phyloP scores from a whole-genome alignment of 1,284 basidiomycete genomes.

The Tausonia pullulans region DNA sequence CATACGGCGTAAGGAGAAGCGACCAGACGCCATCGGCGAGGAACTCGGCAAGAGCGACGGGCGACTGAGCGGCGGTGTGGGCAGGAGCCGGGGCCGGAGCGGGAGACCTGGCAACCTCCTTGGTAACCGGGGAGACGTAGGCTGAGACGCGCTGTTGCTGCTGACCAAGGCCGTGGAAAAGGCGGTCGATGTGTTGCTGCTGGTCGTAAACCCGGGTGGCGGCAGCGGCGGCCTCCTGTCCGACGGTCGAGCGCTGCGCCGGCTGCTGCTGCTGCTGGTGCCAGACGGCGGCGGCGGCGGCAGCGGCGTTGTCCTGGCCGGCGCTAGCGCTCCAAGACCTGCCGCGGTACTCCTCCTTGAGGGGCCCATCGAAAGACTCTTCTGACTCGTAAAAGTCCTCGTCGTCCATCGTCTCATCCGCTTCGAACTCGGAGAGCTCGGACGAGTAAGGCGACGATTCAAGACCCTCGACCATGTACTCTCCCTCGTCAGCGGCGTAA shows the following conservation, averaged over 20 bases:
- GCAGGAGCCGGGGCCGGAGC: neutral
- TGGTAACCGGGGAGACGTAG: neutral
- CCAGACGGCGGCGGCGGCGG: neutral
- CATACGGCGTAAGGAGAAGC: slow-evolving; percentile 16
- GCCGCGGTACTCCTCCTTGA: slow-evolving; percentile 14
- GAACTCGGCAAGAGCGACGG: slow-evolving; percentile 18
- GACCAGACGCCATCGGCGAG: slow-evolving; percentile 20
- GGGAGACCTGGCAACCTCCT: neutral
- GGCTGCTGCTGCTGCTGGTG: slow-evolving; percentile 12
- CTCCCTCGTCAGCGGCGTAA: too few relatives aligned
- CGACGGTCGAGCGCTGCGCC: neutral
- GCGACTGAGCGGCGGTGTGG: slow-evolving; percentile 11
- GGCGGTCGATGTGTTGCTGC: slow-evolving; percentile 7
- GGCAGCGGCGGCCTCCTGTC: too few relatives aligned
- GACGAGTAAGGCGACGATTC: too few relatives aligned
- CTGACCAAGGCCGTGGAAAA: slow-evolving; percentile 9
- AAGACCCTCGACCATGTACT: too few relatives aligned
- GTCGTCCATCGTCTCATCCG: too few relatives aligned
- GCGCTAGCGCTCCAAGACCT: neutral
- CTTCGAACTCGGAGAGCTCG: too few relatives aligned
- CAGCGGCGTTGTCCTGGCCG: neutral
- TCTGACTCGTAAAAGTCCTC: slow-evolving; percentile 1
- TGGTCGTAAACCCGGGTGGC: neutral
- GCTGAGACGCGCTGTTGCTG: neutral
- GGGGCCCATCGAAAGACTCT: slow-evolving; percentile 6